Evolutionary conservation across 306 rosid genomes (phyloP).

Genomic region (Prunus padus): DNA sequence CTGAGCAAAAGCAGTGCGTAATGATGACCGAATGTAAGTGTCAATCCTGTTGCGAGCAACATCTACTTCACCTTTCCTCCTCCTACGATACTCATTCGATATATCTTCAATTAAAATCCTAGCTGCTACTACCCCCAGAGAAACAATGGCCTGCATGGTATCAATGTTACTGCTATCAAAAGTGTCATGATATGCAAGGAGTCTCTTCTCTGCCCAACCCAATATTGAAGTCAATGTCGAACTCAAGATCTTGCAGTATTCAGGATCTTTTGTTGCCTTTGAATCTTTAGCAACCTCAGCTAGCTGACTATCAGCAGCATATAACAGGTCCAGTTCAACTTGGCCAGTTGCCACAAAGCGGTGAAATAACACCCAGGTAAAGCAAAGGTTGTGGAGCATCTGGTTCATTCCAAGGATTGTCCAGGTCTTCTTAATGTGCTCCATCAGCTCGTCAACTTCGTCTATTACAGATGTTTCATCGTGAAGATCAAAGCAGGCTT

Average conservation of each 20-base stretch:
- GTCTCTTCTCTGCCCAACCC: constrained; percentile 99
- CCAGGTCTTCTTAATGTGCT: constrained; percentile 98
- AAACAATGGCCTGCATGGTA: constrained; percentile 87
- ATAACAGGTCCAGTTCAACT: constrained; percentile 70
- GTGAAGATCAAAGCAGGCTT: constrained; percentile 73
- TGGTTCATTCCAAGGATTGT: constrained; percentile 91
- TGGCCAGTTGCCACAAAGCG: constrained; percentile 93
- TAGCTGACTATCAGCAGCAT: constrained; percentile 69
- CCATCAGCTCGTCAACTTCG: constrained; percentile 92
- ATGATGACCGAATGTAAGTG: constrained; percentile 90
- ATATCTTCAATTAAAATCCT: constrained; percentile 90
- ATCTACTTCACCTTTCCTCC: constrained; percentile 83
- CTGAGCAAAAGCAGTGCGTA: constrained; percentile 98
- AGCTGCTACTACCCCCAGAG: constrained; percentile 91
- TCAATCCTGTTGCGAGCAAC: constrained; percentile 92
- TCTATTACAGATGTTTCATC: constrained; percentile 80
- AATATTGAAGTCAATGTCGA: constrained; percentile 79
- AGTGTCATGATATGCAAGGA: constrained; percentile 97
- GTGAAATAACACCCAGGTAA: constrained; percentile 93
- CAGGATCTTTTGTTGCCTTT: constrained; percentile 80
- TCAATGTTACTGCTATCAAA: constrained; percentile 76
- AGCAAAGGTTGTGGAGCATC: constrained; percentile 82
- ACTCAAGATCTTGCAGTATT: constrained; percentile 78
- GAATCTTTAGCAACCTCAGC: constrained; percentile 95
- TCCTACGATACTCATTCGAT: constrained; percentile 87